Evolutionary conservation across 1,284 basidiomycete species (phyloP), one percentile per base, ranked within the genome.

Genomic region (Paramarasmius palmivorus): DNA sequence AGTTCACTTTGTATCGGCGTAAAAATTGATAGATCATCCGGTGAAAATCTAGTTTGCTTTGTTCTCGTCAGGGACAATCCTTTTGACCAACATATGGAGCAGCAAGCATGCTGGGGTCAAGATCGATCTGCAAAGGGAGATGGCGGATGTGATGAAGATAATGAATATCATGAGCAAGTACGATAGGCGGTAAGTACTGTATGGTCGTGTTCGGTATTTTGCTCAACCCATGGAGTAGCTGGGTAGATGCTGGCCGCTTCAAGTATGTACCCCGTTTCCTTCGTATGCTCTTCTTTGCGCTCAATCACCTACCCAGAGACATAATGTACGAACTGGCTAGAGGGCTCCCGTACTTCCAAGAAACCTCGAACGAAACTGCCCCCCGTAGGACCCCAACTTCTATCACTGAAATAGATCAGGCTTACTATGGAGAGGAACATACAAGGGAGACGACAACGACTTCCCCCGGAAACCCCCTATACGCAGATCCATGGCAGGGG

Each of bases 21-120:
- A 25, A 17, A 36, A 35, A 17, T 9, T 32, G 2, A 38, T 14
- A 26, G 25, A 32, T 26, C 15, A 49, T 34, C n/a, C 26, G 9
- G n/a, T 25, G 20, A 8, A 49, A n/a, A 10, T 23, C 29, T 25
- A 52, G 54, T 48, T 53, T 35, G 51, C 50, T 8, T 49, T 50
- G 6, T 58, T 56, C 32, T 49, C 46, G 2, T 40, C 54, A 14
- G 57, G 52, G 22, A 52, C 53, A 19, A 52, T 58, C 14, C 41
- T 58, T 7, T 34, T 58, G 49, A 47, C 53, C 15, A 56, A 56
- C 47, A 44, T 58, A 17, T 58, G 57, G 57, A 53, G 53, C 17
- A 54, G 53, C 36, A 52, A 42, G 40, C 45, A 42, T n/a, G 57
- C 53, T 19, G 57, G 57, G 14, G 23, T 55, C 20, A 52, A 42